Base-by-base conservation (phyloP, 129 eudicot genomes). In the Pittosporum tobira region DNA sequence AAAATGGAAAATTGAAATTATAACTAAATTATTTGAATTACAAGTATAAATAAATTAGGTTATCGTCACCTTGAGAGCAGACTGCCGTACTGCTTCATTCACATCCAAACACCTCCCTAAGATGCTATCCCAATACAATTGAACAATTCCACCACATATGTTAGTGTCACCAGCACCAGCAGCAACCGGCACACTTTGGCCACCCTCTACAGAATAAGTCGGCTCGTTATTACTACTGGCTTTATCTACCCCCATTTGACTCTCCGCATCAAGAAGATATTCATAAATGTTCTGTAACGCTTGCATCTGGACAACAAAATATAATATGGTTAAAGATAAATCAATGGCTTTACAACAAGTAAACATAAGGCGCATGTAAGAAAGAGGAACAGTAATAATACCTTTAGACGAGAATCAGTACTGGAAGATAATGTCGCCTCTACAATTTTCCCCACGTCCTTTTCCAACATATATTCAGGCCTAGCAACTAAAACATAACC, bases 81-180 rank as follows among this genome's bases (percentile, higher is more conserved):
- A 73, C 72, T 78, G 83, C 31, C 98, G 96, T 48, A 91, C 94
- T 48, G 79, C 79, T 61, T 81, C 98, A 64, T 81, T 76, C 27
- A 68, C 82, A 77, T 91, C 98, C 73, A 91, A 73, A 73, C 94
- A 69, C 79, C 94, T 91, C 46, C 76, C 88, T 68, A 91, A 74
- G 69, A 91, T 86, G 70, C 72, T 76, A 52, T 74, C 76, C 98
- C 98, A 91, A 71, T 91, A 91, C 61, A 91, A 65, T 68, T 85
- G 98, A 67, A 91, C 75, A 63, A 86, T 91, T 34, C 96, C 94
- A 25, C 98, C 98, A 70, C 94, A 86, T 47, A 91, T 83, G 83
- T 91, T 91, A 23, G 98, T 83, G 71, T 91, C 98, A 63, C 98
- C 98, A 28, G 98, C 98, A 66, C 98, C 98, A 6, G 98, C 98